Evolutionary conservation across 2,329 filamentous ascomycete species (phyloP).

Genomic region (Chaetomium globosum): DNA sequence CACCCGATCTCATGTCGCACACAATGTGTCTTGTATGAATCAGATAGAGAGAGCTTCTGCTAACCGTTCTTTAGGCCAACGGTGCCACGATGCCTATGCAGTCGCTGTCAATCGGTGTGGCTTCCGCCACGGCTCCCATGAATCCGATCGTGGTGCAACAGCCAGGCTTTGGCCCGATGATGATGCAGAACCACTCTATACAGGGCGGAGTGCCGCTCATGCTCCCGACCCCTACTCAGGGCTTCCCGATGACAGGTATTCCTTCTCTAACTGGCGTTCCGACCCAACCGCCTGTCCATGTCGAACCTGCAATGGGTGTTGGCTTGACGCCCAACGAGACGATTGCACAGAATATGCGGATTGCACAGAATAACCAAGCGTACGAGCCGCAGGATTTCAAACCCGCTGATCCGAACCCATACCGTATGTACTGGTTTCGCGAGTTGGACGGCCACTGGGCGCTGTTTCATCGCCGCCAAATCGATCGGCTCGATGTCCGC

Average conservation of each 20-base stretch:
- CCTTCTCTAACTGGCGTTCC: slow-evolving; percentile 23
- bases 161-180: slow-evolving; percentile 30
- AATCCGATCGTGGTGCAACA: slow-evolving; percentile 37
- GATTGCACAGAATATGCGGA: slow-evolving; percentile 51
- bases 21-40: not conserved
- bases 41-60: slow-evolving; percentile 4
- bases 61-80: slow-evolving; percentile 31
- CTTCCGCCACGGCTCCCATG: slow-evolving; percentile 28
- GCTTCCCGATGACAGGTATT: slow-evolving; percentile 46
- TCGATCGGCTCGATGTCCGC: slow-evolving; percentile 59
- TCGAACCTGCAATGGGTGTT: slow-evolving; percentile 55
- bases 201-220: slow-evolving; percentile 14
- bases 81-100: slow-evolving; percentile 32
- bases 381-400: slow-evolving; percentile 65
- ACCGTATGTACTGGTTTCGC: slow-evolving; percentile 63
- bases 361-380: slow-evolving; percentile 54
- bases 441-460: slow-evolving; percentile 64
- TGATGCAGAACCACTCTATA: slow-evolving; percentile 26
- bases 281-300: slow-evolving; percentile 38
- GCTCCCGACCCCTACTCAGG: slow-evolving; percentile 19
- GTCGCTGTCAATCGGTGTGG: slow-evolving; percentile 16
- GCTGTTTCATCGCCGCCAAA: slow-evolving; percentile 60
- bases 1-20: not conserved
- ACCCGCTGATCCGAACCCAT: slow-evolving; percentile 62
- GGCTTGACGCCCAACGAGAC: slow-evolving; percentile 56